Evolutionary conservation across 2,329 filamentous ascomycete genomes (phyloP).

Genomic region (Beauveria asiatica): DNA sequence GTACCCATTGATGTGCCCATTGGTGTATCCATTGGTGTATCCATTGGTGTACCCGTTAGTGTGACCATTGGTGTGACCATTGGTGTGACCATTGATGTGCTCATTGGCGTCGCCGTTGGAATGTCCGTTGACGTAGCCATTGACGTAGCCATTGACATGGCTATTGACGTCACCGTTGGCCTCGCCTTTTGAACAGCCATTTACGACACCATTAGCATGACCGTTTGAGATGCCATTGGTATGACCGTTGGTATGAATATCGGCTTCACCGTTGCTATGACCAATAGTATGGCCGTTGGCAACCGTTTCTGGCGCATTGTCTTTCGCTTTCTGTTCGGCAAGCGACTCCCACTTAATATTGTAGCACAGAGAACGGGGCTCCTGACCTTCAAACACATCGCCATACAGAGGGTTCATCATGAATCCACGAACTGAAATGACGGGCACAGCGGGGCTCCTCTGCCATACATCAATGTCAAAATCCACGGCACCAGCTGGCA

Average conservation of each 20-base stretch:
- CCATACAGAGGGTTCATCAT: constrained; percentile 34
- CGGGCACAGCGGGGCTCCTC: constrained; percentile 16
- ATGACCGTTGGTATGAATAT: constrained; percentile 3
- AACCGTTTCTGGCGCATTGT: not conserved
- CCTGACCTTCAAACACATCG: constrained; percentile 16
- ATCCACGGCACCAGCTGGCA: constrained; percentile 22
- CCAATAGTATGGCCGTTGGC: constrained; percentile 9
- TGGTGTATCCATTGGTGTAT: not conserved
- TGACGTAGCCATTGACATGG: not conserved
- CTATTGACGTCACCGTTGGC: not conserved
- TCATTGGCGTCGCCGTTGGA: not conserved
- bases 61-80: not conserved
- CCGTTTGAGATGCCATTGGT: not conserved
- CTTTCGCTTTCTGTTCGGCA: not conserved
- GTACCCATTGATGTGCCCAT: not conserved
- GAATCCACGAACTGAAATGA: constrained; percentile 29
- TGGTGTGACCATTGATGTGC: no score
- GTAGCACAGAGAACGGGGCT: constrained; percentile 30
- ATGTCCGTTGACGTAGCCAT: constrained; percentile 4
- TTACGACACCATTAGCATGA: not conserved
- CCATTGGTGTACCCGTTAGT: constrained; percentile 4
- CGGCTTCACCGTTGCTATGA: not conserved
- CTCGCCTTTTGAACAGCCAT: not conserved
- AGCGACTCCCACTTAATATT: constrained; percentile 37
- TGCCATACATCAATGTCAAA: constrained; percentile 27